Percentiles rank a stretch among this genome's conserved stretches.
Conservation (phyloP, 2,329 filamentous ascomycete species). For the Xylaria sp. region DNA sequence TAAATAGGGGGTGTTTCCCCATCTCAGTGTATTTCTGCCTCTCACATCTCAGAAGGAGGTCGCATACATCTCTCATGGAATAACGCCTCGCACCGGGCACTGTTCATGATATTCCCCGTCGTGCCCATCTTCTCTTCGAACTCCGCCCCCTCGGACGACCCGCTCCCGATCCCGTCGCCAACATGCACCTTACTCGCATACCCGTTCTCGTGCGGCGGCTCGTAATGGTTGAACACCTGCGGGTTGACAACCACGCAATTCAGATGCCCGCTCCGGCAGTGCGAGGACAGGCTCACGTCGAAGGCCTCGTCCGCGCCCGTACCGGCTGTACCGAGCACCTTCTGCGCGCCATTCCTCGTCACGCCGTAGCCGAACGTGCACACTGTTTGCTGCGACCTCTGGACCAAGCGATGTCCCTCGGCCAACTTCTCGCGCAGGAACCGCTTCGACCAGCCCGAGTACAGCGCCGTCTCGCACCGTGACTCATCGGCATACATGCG, state of each 20-base stretch:
- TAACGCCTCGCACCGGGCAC: slow-evolving; percentile 33
- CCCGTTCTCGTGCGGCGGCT: slow-evolving; percentile 16
- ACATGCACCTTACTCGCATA: slow-evolving; percentile 20
- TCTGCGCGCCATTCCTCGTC: slow-evolving; percentile 29
- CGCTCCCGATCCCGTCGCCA: slow-evolving; percentile 15
- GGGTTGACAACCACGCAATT: slow-evolving; percentile 36
- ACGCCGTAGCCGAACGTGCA: slow-evolving; percentile 33
- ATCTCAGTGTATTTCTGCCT: not conserved
- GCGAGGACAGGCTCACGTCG: slow-evolving; percentile 32
- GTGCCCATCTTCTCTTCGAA: slow-evolving; percentile 31
- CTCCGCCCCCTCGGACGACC: slow-evolving; percentile 16
- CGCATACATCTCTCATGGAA: slow-evolving; percentile 28
- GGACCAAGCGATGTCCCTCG: slow-evolving; percentile 26
- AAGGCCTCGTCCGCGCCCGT: slow-evolving; percentile 32
- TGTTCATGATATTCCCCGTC: slow-evolving; percentile 33
- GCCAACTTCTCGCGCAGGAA: slow-evolving; percentile 14
- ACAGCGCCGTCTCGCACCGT: slow-evolving; percentile 20
- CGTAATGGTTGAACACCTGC: not conserved
- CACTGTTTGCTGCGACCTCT: slow-evolving; percentile 22
- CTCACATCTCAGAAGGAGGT: slow-evolving; percentile 14
- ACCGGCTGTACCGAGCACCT: slow-evolving; percentile 29
- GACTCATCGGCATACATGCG: slow-evolving; percentile 22
- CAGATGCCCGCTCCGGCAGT: slow-evolving; percentile 29
- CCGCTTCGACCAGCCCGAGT: slow-evolving; percentile 26
- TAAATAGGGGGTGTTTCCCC: no score